Evolutionary conservation across 2,329 filamentous ascomycete genomes (phyloP), one percentile per base, ranked within the genome.

Genomic region (Pestalotiopsis sp.): DNA sequence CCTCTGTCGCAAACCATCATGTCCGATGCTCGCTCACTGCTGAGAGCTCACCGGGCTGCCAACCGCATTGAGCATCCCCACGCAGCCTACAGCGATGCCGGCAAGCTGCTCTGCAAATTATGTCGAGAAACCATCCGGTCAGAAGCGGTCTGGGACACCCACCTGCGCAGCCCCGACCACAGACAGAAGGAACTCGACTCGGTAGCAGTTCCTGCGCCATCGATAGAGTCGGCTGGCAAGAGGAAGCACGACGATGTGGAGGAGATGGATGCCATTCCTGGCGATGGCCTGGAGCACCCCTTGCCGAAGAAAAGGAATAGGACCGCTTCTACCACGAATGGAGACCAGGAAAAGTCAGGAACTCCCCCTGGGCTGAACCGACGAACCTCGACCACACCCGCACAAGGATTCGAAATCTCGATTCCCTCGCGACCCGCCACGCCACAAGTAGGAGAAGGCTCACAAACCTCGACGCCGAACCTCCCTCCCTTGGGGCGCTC

Each of bases 1-100:
- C 57, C 57, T 14, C n/a, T 7, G 57, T n/a, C 25, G 23, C 23
- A n/a, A 14, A 17, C 63, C 58, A 70, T 60, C 72, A 95, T 96
- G 92, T 86, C 93, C 73, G 93, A 97, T 80, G 91, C 93, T 31
- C 91, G 94, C 74, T 88, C 92, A 45, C 88, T 97, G 63, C 87
- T 97, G 68, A 92, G 93, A 74, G 91, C 91, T 76, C 92, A 95
- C 80, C 90, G 93, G 72, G 89, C 90, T 68, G 88, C 91, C 70
- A 90, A 93, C 68, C 89, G 92, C 72, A 90, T 95, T 75, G 86
- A 90, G 65, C 91, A 93, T 74, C 88, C 91, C 3, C 84, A 91
- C 74, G 90, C 91, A 57, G 83, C 86, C 66, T 93, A 94, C 81
- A 89, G 90, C 4, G 86, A 89, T 71, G 84, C 88, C 14, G 91